Conservation (phyloP, 768 basidiomycete species). For the Boletus rubroflammeus region DNA sequence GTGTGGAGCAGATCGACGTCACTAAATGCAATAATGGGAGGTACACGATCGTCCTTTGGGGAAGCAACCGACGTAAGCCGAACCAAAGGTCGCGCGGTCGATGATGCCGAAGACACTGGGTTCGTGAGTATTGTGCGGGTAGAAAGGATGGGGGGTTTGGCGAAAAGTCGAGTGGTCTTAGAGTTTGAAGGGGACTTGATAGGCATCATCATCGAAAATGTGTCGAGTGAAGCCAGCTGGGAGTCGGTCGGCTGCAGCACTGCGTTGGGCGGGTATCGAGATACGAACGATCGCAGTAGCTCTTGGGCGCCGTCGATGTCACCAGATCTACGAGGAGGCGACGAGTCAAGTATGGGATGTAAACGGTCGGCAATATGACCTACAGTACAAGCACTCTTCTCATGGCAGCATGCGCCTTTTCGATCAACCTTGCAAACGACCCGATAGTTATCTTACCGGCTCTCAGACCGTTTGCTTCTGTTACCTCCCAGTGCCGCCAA, state of each 20-base stretch:
- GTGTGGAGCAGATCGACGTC: slow-evolving; percentile 83
- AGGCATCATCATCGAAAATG: background rate
- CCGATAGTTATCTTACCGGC: slow-evolving; percentile 20
- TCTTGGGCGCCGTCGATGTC: slow-evolving; percentile 51
- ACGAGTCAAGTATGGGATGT: background rate
- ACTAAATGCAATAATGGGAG: slow-evolving; percentile 71
- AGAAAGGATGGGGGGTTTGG: slow-evolving; percentile 50
- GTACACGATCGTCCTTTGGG: slow-evolving; percentile 73
- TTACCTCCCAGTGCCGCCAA: slow-evolving; percentile 60
- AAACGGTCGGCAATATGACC: slow-evolving; percentile 25
- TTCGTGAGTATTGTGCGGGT: slow-evolving; percentile 51
- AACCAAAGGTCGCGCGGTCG: slow-evolving; percentile 56
- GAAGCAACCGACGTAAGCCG: slow-evolving; percentile 57
- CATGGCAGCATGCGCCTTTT: slow-evolving; percentile 65
- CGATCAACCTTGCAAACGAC: slow-evolving; percentile 49
- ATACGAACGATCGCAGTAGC: slow-evolving; percentile 58
- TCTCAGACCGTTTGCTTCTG: slow-evolving; percentile 40
- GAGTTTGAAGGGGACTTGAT: slow-evolving; percentile 3
- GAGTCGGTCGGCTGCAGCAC: slow-evolving; percentile 37
- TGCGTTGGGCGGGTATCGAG: slow-evolving; percentile 57
- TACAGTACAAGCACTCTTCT: slow-evolving; percentile 65
- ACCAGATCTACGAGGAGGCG: slow-evolving; percentile 37
- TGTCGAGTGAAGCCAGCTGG: background rate
- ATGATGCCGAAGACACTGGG: slow-evolving; percentile 23
- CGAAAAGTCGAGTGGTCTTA: slow-evolving; percentile 17